These are phyloP conservation scores for Crepidotus variabilis DNA, from an alignment of 768 basidiomycete genomes.

Conservation along the genomic window DNA sequence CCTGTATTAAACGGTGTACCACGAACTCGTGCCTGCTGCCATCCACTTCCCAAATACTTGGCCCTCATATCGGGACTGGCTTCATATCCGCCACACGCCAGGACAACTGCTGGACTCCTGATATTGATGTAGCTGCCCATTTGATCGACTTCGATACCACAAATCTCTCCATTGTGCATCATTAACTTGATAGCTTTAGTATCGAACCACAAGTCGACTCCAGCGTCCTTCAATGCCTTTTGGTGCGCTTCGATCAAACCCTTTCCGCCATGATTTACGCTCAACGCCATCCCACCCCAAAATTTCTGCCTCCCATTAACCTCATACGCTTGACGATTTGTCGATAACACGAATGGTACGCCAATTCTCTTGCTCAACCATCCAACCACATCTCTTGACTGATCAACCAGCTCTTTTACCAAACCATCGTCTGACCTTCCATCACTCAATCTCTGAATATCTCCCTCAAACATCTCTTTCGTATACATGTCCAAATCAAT, in stretches of 20 bases:
- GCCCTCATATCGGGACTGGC: conserved; percentile 47
- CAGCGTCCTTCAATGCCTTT: conserved; percentile 41
- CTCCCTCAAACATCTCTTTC: conserved; percentile 45
- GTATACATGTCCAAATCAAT: conserved; percentile 64
- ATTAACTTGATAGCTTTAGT: conserved; percentile 40
- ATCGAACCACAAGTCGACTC: conserved; percentile 57
- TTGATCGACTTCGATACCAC: conserved; percentile 41
- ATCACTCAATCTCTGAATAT: conserved; percentile 58
- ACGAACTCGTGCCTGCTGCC: conserved; percentile 55
- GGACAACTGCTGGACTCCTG: conserved; percentile 41
- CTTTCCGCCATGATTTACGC: conserved; percentile 64
- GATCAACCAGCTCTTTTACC: conserved; percentile 48
- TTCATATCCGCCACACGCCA: conserved; percentile 69
- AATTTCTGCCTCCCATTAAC: conserved; percentile 60
- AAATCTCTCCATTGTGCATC: conserved; percentile 32
- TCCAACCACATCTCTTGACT: conserved; percentile 49
- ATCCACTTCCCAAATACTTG: conserved; percentile 53
- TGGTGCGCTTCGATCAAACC: conserved; percentile 59
- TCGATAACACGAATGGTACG: conserved; percentile 55
- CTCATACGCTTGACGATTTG: conserved; percentile 66
- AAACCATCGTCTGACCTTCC: conserved; percentile 45
- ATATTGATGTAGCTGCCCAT: conserved; percentile 34
- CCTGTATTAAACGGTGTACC: conserved; percentile 72
- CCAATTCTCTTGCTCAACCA: conserved; percentile 54
- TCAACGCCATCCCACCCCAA: conserved; percentile 67